Evolutionary conservation across 257 asterid genomes (phyloP), one percentile per base, ranked within the genome.

Genomic region (Solanum ossicruentum): DNA sequence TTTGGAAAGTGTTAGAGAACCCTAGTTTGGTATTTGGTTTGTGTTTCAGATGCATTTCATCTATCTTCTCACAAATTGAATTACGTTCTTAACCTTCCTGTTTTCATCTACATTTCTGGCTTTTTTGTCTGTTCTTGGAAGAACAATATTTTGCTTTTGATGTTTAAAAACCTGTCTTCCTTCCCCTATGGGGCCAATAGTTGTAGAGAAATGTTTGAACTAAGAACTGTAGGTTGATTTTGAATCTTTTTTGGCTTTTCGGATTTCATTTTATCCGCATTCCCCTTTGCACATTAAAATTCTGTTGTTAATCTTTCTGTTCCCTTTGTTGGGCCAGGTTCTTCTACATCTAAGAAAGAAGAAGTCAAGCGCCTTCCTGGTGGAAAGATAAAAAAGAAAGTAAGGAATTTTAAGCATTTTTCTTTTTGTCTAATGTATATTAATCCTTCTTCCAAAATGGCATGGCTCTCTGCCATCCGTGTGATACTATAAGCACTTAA

Each of bases 341-440:
- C 99, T 82, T 95, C 98, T 12, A 89, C 97, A 80, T 91, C 98
- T 71, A 95, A 94, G 90, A 83, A 69, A 78, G 98, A 92, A 88
- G 99, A 95, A 90, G 97, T 97, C 63, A 95, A 95, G 87, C 99
- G 98, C 28, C 95, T 97, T 36, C 99, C 98, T 6, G 98, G 99
- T 89, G 99, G 99, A 89, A 97, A 97, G 90, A 88, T 94, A 73
- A 97, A 97, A 85, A 97, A 95, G 96, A 97, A 95, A 94, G 98
- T 96, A 87, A 65, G 89, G 26, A 18, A 75, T 80, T n/a, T 78
- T 80, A 54, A 45, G 6, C 17, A 47, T 17, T 23, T 49, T 17
- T 56, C 51, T 52, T 58, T 85, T 23, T 28, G 45, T 51, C 69
- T 57, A 56, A 56, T 12, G 36, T 23, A 55, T 57, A 70, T 67